phyloP scores from a whole-genome alignment of 2,329 filamentous ascomycete species.

The Helicocarpus griseus region DNA sequence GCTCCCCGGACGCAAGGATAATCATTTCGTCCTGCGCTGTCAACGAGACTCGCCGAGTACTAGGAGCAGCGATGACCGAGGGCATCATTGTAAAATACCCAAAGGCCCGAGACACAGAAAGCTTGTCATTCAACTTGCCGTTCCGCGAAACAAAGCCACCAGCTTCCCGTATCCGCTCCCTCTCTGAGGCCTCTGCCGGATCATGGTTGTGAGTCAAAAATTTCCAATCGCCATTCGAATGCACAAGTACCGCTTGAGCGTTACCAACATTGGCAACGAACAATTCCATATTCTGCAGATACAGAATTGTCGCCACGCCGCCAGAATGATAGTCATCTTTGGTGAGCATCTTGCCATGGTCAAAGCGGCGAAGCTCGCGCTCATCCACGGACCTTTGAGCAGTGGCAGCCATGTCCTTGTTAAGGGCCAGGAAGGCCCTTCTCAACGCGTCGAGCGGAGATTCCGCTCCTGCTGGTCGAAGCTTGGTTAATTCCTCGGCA shows the following conservation, averaged over 20 bases:
- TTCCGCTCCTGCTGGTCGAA: constrained; percentile 60
- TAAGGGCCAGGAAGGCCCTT: constrained; percentile 76
- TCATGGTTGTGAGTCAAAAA: constrained; percentile 88
- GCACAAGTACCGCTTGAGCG: constrained; percentile 88
- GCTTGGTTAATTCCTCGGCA: constrained; percentile 64
- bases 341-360: constrained; percentile 70
- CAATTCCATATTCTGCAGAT: constrained; percentile 79
- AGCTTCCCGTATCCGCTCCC: constrained; percentile 82
- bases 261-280: constrained; percentile 95
- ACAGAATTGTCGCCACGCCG: constrained; percentile 83
- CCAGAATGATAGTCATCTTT: constrained; percentile 86
- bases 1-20: constrained; percentile 76
- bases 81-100: constrained; percentile 91
- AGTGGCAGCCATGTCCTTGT: constrained; percentile 85
- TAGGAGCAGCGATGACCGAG: constrained; percentile 80
- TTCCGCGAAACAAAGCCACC: constrained; percentile 94
- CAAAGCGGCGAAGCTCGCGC: constrained; percentile 47
- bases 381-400: constrained; percentile 74
- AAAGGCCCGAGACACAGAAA: constrained; percentile 89
- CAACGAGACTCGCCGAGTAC: constrained; percentile 68
- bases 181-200: constrained; percentile 73
- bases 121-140: constrained; percentile 81
- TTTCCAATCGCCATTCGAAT: constrained; percentile 72
- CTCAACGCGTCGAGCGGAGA: constrained; percentile 74
- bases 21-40: constrained; percentile 90